A percentile compares a stretch with the other conserved stretches of the same genome.
These are phyloP conservation scores for Diaporthe citrichinensis DNA, from an alignment of 2,329 filamentous ascomycete species.

Conservation along the genomic window DNA sequence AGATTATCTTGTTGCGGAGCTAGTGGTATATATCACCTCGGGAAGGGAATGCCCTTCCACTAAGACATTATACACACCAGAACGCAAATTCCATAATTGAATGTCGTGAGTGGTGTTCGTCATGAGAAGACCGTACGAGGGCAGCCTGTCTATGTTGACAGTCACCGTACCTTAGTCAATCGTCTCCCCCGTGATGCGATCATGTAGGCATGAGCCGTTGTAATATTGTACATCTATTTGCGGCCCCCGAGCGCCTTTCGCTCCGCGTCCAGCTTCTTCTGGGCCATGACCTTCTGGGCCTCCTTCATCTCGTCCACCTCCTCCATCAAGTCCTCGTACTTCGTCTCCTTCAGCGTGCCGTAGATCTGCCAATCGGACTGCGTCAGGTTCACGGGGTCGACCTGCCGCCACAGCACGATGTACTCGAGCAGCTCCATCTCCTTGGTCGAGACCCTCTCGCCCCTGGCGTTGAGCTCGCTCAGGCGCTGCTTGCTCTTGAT, in stretches of 20 bases:
- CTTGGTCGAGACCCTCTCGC: constrained; percentile 59
- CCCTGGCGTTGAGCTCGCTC: constrained; percentile 55
- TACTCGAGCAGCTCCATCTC: constrained; percentile 73
- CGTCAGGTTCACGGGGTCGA: constrained; percentile 62
- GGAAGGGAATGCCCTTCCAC: neutral
- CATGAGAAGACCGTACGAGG: neutral
- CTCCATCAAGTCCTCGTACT: constrained; percentile 57
- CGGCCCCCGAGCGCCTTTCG: constrained; percentile 37
- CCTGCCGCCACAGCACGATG: constrained; percentile 69
- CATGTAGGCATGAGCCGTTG: neutral
- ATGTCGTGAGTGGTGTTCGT: neutral
- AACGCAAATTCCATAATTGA: neutral
- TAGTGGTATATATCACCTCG: neutral
- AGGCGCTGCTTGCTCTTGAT: constrained; percentile 71
- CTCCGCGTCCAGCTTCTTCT: constrained; percentile 49
- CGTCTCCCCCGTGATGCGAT: neutral
- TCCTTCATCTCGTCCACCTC: constrained; percentile 47
- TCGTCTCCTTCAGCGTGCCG: constrained; percentile 72
- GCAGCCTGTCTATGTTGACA: neutral
- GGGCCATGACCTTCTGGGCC: constrained; percentile 43
- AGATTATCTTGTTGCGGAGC: neutral
- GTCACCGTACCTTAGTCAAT: neutral
- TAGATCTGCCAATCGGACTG: constrained; percentile 73
- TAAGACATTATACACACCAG: neutral
- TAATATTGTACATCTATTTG: constrained; percentile 27